phyloP scores from a whole-genome alignment of 2,329 filamentous ascomycete genomes.

The Talaromyces sp. region DNA sequence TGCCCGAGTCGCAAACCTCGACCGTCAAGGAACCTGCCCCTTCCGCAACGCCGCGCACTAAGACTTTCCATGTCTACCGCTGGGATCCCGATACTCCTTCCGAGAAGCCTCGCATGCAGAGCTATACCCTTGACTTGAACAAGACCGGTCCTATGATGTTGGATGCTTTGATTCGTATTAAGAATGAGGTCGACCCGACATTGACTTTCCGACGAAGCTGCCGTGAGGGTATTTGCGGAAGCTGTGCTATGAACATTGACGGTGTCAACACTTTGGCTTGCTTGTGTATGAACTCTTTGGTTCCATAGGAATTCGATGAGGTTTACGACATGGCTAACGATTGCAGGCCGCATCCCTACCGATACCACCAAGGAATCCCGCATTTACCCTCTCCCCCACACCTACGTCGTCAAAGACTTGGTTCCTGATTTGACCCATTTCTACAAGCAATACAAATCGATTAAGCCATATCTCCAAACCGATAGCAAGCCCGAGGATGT shows the following conservation, averaged over 20 bases:
- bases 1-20: slow-evolving; percentile 56
- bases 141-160: slow-evolving; percentile 99
- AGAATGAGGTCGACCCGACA: slow-evolving; percentile 97
- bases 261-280: slow-evolving; percentile 97
- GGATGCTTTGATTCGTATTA: slow-evolving; percentile 94
- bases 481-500: slow-evolving; percentile 81
- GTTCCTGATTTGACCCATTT: slow-evolving; percentile 97
- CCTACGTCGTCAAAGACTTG: slow-evolving; percentile 98
- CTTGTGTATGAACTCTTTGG: slow-evolving; percentile 66
- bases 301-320: background rate
- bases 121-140: slow-evolving; percentile 92
- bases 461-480: slow-evolving; percentile 96
- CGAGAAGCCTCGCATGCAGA: slow-evolving; percentile 93
- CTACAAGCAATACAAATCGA: slow-evolving; percentile 99
- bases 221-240: slow-evolving; percentile 96
- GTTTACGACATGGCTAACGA: slow-evolving; percentile 18
- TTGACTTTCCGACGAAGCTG: slow-evolving; percentile 94
- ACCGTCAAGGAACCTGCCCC: slow-evolving; percentile 62
- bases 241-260: slow-evolving; percentile 99
- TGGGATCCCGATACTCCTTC: slow-evolving; percentile 94
- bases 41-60: slow-evolving; percentile 63
- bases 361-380: slow-evolving; percentile 78
- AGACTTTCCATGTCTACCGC: slow-evolving; percentile 98
- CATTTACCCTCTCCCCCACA: slow-evolving; percentile 97
- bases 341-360: slow-evolving; percentile 82